These are phyloP conservation scores for Circinella minor DNA, from an alignment of 371 early-diverging fungal genomes.

Conservation along the genomic window DNA sequence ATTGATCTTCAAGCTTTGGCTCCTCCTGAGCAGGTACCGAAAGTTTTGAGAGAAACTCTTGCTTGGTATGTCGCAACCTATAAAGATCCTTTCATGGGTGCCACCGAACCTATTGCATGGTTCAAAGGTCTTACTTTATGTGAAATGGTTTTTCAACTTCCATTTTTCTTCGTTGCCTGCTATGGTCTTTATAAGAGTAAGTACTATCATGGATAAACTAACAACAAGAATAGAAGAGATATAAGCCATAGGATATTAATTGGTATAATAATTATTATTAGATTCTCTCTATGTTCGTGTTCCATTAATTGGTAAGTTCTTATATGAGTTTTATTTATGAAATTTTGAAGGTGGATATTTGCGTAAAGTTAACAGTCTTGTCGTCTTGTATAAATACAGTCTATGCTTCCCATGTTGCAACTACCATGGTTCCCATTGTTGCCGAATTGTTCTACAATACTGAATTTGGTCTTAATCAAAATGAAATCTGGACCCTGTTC, in stretches of 20 bases:
- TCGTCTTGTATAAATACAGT: conserved; percentile 20
- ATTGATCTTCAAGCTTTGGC: conserved; percentile 57
- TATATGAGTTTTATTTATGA: too few species aligned
- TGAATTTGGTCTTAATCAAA: conserved; percentile 27
- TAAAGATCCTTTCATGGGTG: conserved; percentile 66
- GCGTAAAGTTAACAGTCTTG: too few species aligned
- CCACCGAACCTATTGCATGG: conserved; percentile 48
- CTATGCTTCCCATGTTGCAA: conserved; percentile 68
- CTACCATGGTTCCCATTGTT: conserved; percentile 61
- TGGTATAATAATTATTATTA: conserved; percentile 1
- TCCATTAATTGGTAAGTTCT: conserved; percentile 43
- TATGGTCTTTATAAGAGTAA: conserved; percentile 52
- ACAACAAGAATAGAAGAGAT: too few species aligned
- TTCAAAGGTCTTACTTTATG: conserved; percentile 55
- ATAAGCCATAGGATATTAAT: too few species aligned
- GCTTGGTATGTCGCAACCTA: conserved; percentile 40
- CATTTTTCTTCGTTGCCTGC: conserved; percentile 68
- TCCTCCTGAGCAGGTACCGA: conserved; percentile 43
- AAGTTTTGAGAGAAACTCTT: conserved; percentile 37
- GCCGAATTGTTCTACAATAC: conserved; percentile 51
- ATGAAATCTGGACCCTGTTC: conserved; percentile 43
- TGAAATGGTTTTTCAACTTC: conserved; percentile 69
- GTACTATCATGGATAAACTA: background rate
- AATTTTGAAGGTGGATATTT: too few species aligned
- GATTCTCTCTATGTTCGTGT: conserved; percentile 40